Conservation (phyloP, 805 yeast genomes). For the Wickerhamomyces chambardii region DNA sequence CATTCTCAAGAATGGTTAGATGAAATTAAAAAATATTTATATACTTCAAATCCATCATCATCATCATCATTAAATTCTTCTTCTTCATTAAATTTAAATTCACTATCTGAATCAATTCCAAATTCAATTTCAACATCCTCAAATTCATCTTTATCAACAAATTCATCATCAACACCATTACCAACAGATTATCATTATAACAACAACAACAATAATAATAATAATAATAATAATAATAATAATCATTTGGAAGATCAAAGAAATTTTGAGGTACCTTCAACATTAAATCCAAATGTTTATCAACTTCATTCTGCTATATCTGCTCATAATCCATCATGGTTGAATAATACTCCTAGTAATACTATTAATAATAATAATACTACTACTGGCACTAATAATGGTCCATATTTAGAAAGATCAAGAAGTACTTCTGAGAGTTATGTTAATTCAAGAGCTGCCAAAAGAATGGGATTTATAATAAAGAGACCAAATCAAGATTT, state of each 20-base stretch:
- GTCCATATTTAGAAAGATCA: conserved; percentile 14
- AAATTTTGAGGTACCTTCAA: too few relatives aligned
- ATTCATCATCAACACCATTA: conserved; percentile 13
- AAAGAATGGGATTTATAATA: conserved; percentile 68
- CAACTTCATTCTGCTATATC: too few relatives aligned
- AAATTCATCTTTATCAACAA: not conserved
- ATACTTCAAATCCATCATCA: not conserved
- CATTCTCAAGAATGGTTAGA: conserved; percentile 37
- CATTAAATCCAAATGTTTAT: too few relatives aligned
- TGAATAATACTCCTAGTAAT: too few relatives aligned
- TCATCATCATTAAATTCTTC: not conserved
- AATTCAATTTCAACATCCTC: not conserved
- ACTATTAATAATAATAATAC: too few relatives aligned
- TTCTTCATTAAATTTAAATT: not conserved
- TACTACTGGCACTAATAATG: not conserved
- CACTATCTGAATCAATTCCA: not conserved
- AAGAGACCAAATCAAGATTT: conserved; percentile 23
- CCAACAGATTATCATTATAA: conserved; percentile 19
- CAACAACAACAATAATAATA: conserved; percentile 21
- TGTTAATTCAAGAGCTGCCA: conserved; percentile 55
- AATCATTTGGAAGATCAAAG: too few relatives aligned
- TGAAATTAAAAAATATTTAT: conserved; percentile 28
- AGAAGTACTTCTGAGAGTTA: conserved; percentile 31
- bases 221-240: too few relatives aligned
- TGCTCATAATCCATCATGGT: too few relatives aligned